These are phyloP conservation scores for Miscanthus sacchariflorus DNA, from an alignment of 202 grass and related monocot species.

Conservation along the genomic window DNA sequence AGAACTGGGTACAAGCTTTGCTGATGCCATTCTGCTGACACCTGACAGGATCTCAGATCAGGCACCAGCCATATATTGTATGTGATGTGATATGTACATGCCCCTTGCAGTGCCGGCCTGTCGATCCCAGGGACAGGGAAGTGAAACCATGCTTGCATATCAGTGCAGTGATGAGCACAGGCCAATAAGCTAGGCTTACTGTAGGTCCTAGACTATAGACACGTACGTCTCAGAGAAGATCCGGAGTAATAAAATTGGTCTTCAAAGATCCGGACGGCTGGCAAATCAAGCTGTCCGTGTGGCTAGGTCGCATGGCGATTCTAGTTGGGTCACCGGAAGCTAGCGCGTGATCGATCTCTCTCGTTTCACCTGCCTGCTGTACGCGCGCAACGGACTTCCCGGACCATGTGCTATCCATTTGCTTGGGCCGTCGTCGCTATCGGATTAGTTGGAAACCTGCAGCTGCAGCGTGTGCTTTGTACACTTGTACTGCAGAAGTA, in stretches of 20 bases:
- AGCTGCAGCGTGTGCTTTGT: not conserved
- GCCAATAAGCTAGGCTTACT: not conserved
- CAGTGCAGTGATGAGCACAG: no score
- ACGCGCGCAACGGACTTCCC: not conserved
- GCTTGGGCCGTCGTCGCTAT: slow-evolving; percentile 13
- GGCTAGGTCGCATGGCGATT: not conserved
- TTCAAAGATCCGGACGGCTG: not conserved
- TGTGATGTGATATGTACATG: no score
- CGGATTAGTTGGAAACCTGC: not conserved
- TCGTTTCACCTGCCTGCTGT: not conserved
- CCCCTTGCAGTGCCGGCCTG: not conserved
- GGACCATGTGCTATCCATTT: not conserved
- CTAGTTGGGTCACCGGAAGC: not conserved
- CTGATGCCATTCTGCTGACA: no score
- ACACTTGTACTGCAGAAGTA: no score
- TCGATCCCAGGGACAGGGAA: not conserved
- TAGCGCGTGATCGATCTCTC: slow-evolving; percentile 30
- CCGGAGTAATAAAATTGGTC: not conserved
- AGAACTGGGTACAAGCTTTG: not conserved
- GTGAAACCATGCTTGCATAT: no score
- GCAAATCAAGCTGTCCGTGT: not conserved
- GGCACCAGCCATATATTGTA: no score
- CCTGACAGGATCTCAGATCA: not conserved
- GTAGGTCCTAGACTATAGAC: no score
- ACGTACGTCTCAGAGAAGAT: not conserved